Evolutionary conservation across 768 basidiomycete species (phyloP), one percentile per base, ranked within the genome.

Genomic region (Lactifluus pinguis): DNA sequence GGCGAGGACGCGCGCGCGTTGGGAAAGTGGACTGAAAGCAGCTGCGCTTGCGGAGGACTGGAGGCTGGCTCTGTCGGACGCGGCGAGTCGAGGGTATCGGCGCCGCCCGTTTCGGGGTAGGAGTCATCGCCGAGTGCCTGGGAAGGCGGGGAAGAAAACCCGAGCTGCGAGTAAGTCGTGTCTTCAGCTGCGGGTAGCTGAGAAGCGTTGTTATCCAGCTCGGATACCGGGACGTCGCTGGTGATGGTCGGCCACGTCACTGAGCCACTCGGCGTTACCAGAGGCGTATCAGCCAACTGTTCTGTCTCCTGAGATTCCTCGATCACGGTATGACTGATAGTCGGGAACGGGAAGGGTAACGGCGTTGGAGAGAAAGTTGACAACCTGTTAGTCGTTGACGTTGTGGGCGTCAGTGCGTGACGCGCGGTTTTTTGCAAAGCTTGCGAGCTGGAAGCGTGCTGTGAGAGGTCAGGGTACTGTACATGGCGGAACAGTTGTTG

Each of bases 241-340:
- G 67, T 69, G 61, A 67, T 57, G 32, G 73, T 62, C 30, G 69
- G 70, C 76, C 77, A 80, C 56, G 76, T 75, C 14, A 78, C 67
- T n/a, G 82, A 82, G 39, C 81, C 80, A 55, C 80, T 79, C 4
- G 83, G 82, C 8, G 83, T 82, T 34, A 79, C 73, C 34, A 78
- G 57, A 11, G 85, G 83, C 0, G 84, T 82, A 48, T 76, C 73
- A 57, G 83, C 70, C 55, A 75, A 77, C 7, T 71, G 69, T 19
- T 80, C 78, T 3, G 76, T 74, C 32, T 76, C 77, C 67, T 81
- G 78, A 7, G 80, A 80, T 50, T 44, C 59, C 32, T 41, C 60
- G 2, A 48, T 15, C 55, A 38, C 57, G 6, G 30, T n/a, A 34
- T 59, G 63, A 1, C 52, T 63, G 50, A 32, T 44, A 44, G 38